Conservation (phyloP, 495 filamentous ascomycete species). For the Neurospora sp. region DNA sequence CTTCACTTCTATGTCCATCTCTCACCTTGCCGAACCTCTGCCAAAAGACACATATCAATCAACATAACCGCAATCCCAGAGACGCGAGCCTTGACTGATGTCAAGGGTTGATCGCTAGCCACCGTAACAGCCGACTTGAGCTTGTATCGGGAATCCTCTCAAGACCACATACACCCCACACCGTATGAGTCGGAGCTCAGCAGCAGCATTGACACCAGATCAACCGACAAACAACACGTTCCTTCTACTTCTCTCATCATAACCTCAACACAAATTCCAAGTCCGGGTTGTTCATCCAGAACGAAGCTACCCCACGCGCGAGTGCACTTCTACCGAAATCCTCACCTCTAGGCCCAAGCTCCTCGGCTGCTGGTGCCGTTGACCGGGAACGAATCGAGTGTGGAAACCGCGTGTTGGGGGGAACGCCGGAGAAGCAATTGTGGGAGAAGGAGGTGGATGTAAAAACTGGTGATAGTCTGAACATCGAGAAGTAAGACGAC, state of each 20-base stretch:
- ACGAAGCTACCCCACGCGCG: neutral
- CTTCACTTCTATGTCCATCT: slow-evolving; percentile 4
- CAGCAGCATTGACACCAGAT: slow-evolving; percentile 7
- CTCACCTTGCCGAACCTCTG: neutral
- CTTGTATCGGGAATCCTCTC: slow-evolving; percentile 18
- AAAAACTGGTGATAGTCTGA: neutral
- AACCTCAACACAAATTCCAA: neutral
- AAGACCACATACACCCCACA: slow-evolving; percentile 6
- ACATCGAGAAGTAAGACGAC: neutral
- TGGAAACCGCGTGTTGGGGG: neutral
- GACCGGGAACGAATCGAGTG: neutral
- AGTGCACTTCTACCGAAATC: neutral
- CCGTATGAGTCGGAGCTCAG: slow-evolving; percentile 11
- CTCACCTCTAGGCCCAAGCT: neutral
- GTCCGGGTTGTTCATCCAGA: neutral
- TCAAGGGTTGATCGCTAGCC: neutral
- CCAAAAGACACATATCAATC: neutral
- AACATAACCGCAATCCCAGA: neutral
- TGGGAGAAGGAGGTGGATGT: neutral
- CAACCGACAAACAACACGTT: neutral
- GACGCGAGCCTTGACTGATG: neutral
- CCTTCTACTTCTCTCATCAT: neutral
- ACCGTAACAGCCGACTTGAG: slow-evolving; percentile 8
- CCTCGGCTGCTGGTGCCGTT: neutral
- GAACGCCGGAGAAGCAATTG: neutral